Conservation (phyloP, 2,329 filamentous ascomycete genomes). For the Botrytis sinoallii region DNA sequence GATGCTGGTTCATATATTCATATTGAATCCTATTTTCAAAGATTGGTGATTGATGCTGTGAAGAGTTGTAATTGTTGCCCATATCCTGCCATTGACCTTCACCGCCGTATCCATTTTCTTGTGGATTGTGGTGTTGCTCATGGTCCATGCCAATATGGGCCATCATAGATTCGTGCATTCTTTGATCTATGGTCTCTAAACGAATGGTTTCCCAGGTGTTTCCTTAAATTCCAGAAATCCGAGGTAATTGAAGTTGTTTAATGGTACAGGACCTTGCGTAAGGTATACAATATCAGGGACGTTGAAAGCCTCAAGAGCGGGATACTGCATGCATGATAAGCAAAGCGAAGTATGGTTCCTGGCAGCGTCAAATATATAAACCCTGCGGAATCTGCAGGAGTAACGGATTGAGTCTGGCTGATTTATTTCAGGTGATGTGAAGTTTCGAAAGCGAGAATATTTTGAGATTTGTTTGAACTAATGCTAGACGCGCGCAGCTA, state of each 20-base stretch:
- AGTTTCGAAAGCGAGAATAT: slow-evolving; percentile 26
- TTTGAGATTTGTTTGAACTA: slow-evolving; percentile 15
- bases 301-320: slow-evolving; percentile 36
- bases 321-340: slow-evolving; percentile 40
- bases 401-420: slow-evolving; percentile 27
- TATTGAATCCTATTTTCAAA: slow-evolving; percentile 64
- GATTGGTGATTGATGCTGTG: slow-evolving; percentile 68
- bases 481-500: slow-evolving; percentile 30
- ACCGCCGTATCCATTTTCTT: slow-evolving; percentile 42
- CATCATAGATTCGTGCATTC: slow-evolving; percentile 40
- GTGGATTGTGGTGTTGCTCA: slow-evolving; percentile 33
- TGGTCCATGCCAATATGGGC: slow-evolving; percentile 39
- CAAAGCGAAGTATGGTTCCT: slow-evolving; percentile 34
- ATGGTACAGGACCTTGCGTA: slow-evolving; percentile 37
- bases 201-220: slow-evolving; percentile 10
- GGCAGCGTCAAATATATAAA: slow-evolving; percentile 35
- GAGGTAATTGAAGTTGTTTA: slow-evolving; percentile 29
- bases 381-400: slow-evolving; percentile 35
- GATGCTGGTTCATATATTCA: slow-evolving; percentile 57
- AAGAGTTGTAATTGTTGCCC: slow-evolving; percentile 40
- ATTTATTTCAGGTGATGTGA: slow-evolving; percentile 20
- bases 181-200: slow-evolving; percentile 17
- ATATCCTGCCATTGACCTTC: slow-evolving; percentile 54
- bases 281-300: slow-evolving; percentile 21
- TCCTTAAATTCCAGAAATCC: slow-evolving; percentile 24